Conservation (phyloP, 2,329 filamentous ascomycete genomes). For the Ophioceras dolichostomum region DNA sequence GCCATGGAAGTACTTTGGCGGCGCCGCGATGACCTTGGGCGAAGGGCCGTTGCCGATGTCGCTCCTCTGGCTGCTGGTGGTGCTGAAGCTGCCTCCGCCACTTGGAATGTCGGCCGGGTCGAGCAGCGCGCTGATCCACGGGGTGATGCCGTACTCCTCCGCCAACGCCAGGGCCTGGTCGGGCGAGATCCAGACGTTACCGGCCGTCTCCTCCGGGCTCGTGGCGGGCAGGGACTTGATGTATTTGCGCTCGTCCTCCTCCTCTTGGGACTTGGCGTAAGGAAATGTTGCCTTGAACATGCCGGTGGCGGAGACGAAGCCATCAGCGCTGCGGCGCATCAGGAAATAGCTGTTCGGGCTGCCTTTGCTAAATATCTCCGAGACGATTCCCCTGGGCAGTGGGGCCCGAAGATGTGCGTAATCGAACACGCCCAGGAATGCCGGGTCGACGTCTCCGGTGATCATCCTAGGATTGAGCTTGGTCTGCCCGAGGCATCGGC, state of each 20-base stretch:
- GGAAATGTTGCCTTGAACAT: constrained; percentile 91
- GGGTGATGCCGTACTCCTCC: constrained; percentile 71
- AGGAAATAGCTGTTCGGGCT: constrained; percentile 91
- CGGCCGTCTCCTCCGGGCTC: constrained; percentile 83
- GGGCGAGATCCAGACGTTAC: constrained; percentile 92
- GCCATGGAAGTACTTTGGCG: constrained; percentile 55
- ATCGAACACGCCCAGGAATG: constrained; percentile 75
- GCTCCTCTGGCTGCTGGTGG: constrained; percentile 33
- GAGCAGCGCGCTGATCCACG: constrained; percentile 87
- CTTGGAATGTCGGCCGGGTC: constrained; percentile 68
- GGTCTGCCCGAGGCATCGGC: constrained; percentile 85
- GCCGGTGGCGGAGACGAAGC: constrained; percentile 73
- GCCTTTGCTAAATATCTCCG: constrained; percentile 75
- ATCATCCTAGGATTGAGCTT: constrained; percentile 74
- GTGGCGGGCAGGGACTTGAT: constrained; percentile 75
- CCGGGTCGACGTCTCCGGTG: constrained; percentile 57
- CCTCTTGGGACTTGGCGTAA: constrained; percentile 59
- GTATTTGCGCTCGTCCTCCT: constrained; percentile 66
- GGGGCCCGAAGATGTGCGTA: constrained; percentile 93
- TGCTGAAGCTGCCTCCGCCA: constrained; percentile 38
- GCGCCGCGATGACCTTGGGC: constrained; percentile 65
- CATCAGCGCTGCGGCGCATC: constrained; percentile 82
- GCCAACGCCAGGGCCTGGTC: constrained; percentile 69
- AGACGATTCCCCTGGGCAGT: constrained; percentile 79
- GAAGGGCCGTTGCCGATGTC: no score